Conservation (phyloP, 2,329 filamentous ascomycete genomes). For the Fusarium annulatum region DNA sequence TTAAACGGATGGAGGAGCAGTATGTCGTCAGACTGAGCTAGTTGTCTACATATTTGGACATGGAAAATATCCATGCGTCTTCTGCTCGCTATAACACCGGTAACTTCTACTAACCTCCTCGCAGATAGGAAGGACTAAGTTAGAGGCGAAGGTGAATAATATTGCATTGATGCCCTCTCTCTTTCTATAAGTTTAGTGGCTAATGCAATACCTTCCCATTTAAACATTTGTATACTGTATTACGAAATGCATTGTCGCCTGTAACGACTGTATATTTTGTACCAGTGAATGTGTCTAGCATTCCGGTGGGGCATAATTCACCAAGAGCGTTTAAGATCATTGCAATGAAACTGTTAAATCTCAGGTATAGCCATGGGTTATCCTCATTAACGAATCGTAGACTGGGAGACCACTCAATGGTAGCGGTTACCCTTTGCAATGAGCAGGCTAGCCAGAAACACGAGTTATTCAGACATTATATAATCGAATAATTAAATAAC, state of each 20-base stretch:
- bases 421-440: background rate
- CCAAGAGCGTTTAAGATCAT: background rate
- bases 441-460: background rate
- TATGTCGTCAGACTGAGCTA: background rate
- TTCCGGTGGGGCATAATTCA: background rate
- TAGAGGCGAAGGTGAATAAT: background rate
- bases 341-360: background rate
- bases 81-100: conserved; percentile 10
- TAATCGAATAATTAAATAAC: background rate
- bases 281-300: background rate
- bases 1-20: conserved; percentile 3
- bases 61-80: background rate
- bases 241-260: background rate
- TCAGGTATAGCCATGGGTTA: background rate
- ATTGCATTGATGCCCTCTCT: background rate
- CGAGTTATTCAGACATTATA: background rate
- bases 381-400: background rate
- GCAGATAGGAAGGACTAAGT: background rate
- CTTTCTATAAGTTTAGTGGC: background rate
- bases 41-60: background rate
- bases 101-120: background rate
- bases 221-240: background rate
- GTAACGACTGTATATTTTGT: background rate
- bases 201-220: background rate
- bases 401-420: background rate